Percentiles rank a stretch among this genome's conserved stretches.
phyloP scores from a whole-genome alignment of 129 eudicot species.

The Ambrosia trifida region DNA sequence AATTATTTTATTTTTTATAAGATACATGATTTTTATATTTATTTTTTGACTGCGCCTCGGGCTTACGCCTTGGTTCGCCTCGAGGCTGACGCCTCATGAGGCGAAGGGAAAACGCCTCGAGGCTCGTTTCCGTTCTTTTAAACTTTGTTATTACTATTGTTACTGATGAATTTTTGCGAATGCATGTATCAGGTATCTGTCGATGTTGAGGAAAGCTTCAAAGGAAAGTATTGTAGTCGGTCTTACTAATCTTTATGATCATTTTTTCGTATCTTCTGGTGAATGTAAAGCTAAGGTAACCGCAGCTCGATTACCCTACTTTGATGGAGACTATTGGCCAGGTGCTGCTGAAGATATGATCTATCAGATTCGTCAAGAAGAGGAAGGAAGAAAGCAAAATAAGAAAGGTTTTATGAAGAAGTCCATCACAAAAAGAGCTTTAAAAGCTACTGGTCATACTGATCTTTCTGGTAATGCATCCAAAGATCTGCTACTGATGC shows the following conservation, averaged over 20 bases:
- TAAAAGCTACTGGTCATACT: conserved; percentile 79
- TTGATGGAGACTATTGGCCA: conserved; percentile 99
- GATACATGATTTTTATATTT: no score
- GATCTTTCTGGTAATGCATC: conserved; percentile 92
- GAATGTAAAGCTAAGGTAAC: conserved; percentile 95
- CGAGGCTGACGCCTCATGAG: no score
- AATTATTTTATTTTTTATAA: no score
- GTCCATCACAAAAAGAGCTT: conserved; percentile 67
- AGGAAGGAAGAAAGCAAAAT: conserved; percentile 66
- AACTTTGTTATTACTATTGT: neutral
- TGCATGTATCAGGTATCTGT: conserved; percentile 61
- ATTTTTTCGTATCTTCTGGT: conserved; percentile 71
- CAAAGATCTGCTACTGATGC: conserved; percentile 87
- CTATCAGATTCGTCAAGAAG: conserved; percentile 77
- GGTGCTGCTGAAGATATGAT: conserved; percentile 99
- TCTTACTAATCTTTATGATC: conserved; percentile 80
- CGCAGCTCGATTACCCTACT: conserved; percentile 91
- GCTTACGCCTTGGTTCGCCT: no score
- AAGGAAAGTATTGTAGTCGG: conserved; percentile 78
- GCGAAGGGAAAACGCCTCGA: no score
- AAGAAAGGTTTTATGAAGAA: conserved; percentile 72
- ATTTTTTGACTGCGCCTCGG: no score
- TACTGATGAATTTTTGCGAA: conserved; percentile 16
- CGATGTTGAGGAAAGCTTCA: conserved; percentile 87
- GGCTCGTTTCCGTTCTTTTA: no score